Evolutionary conservation across 768 basidiomycete genomes (phyloP).

Genomic region (Fistulinella prunicolor): DNA sequence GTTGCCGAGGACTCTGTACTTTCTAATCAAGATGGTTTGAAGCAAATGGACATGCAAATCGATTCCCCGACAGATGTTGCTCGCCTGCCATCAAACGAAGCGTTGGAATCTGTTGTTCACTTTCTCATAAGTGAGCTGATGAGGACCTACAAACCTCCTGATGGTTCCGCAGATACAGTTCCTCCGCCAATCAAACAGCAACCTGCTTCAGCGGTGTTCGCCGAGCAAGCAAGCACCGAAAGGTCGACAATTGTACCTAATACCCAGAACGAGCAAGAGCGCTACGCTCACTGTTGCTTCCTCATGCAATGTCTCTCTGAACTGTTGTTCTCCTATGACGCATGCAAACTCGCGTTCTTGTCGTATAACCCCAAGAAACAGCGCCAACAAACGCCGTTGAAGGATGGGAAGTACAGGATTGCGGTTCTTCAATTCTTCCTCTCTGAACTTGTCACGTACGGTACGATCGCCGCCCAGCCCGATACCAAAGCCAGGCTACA

Average conservation of each 20-base stretch:
- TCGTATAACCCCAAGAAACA: constrained; percentile 66
- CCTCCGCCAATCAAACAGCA: constrained; percentile 17
- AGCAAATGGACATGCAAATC: constrained; percentile 56
- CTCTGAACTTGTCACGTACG: constrained; percentile 76
- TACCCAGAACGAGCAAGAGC: constrained; percentile 22
- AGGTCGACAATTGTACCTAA: constrained; percentile 12
- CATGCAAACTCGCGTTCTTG: constrained; percentile 86
- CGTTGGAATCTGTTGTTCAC: constrained; percentile 60
- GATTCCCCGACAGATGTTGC: constrained; percentile 36
- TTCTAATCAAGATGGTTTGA: constrained; percentile 9
- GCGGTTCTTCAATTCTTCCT: constrained; percentile 78
- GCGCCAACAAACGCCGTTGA: constrained; percentile 55
- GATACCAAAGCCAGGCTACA: constrained; percentile 54
- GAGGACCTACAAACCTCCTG: constrained; percentile 50
- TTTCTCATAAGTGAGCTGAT: constrained; percentile 73
- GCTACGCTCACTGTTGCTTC: constrained; percentile 66
- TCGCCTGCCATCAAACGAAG: constrained; percentile 36
- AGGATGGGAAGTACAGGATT: constrained; percentile 65
- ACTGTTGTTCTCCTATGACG: constrained; percentile 87
- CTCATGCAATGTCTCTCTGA: constrained; percentile 92
- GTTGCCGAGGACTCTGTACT: constrained; percentile 10
- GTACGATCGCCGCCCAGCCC: constrained; percentile 63
- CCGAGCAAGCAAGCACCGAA: constrained; percentile 19
- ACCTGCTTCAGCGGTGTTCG: neutral
- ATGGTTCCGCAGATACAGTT: constrained; percentile 24